Base-by-base conservation (phyloP, 192 early-diverging fungal species). In the Dissophora ornata region DNA sequence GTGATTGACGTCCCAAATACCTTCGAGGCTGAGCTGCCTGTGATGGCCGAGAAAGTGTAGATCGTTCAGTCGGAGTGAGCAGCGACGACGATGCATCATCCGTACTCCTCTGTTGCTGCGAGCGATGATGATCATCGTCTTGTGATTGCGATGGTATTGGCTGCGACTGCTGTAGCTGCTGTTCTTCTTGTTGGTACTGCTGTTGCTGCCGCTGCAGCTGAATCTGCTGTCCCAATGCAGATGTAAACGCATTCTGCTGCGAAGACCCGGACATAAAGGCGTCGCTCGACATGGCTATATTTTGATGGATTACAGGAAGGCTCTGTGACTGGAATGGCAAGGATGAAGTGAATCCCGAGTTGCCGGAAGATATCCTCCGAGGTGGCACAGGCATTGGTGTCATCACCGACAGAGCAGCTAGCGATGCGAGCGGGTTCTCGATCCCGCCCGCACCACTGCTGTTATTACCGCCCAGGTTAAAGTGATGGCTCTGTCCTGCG, bases 331-430 rank as follows among this genome's bases (percentile, higher is more conserved):
- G 62, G 38, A 73, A 53, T 2, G 55, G 30, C 4, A 40, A 44
- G 15, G 45, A 13, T 13, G 33, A 51, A 28, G 45, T 50, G 34
- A n/a, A 44, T 3, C 42, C 59, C 33, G 53, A 56, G 25, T 36
- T 53, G 42, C 36, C 32, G 19, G 41, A 13, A 24, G 50, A 57
- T 7, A 30, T 33, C 9, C 41, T 48, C 10, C 40, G 38, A 16
- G 15, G 1, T 6, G 36, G 36, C 36, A 38, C 7, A 9, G 36
- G 36, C 13, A 38, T 42, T 15, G 69, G 50, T 0, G 61, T 28
- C 56, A 74, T 74, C 25, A 65, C 70, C 21, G 70, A 65, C 6
- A 74, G 62, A 10, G 57, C 48, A 2, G 67, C 67, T 21, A 69
- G 28, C 2, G 67, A 69, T 16, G 70, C 54, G 16, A 74, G 32